Evolutionary conservation across 2,329 filamentous ascomycete genomes (phyloP).

Genomic region (Neofusicoccum umdonicola): DNA sequence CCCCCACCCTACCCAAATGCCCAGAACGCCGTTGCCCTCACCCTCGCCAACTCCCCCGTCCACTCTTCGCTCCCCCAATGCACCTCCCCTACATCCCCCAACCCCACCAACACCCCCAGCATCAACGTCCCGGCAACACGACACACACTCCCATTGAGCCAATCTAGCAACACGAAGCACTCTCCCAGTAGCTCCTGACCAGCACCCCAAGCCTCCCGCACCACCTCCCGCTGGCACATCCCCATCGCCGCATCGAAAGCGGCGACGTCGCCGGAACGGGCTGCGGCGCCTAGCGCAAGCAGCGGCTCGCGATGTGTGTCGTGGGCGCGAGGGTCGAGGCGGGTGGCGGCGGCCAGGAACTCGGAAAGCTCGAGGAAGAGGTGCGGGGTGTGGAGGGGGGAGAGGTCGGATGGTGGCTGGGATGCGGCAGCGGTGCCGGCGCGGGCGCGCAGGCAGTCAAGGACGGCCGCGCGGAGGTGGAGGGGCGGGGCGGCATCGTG

Average conservation of each 20-base stretch:
- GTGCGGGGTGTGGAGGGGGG: background rate
- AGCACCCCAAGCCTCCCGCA: background rate
- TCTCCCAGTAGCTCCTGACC: background rate
- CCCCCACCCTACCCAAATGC: background rate
- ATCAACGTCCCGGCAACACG: background rate
- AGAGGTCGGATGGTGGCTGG: background rate
- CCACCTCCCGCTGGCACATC: background rate
- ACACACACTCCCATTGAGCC: background rate
- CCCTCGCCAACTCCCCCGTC: background rate
- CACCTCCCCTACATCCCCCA: background rate
- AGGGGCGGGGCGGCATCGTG: background rate
- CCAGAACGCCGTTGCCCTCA: background rate
- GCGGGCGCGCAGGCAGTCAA: background rate
- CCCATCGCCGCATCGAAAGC: background rate
- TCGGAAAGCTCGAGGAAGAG: slow-evolving; percentile 3
- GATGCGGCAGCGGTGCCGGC: background rate
- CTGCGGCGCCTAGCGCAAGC: background rate
- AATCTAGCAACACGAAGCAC: background rate
- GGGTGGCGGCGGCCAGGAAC: background rate
- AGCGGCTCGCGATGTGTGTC: background rate
- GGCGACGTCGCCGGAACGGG: background rate
- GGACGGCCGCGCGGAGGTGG: background rate
- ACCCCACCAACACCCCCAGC: background rate
- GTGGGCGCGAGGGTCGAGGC: background rate
- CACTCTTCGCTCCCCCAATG: background rate